Evolutionary conservation across 306 rosid species (phyloP).

Genomic region (Begonia fuchsioides): DNA sequence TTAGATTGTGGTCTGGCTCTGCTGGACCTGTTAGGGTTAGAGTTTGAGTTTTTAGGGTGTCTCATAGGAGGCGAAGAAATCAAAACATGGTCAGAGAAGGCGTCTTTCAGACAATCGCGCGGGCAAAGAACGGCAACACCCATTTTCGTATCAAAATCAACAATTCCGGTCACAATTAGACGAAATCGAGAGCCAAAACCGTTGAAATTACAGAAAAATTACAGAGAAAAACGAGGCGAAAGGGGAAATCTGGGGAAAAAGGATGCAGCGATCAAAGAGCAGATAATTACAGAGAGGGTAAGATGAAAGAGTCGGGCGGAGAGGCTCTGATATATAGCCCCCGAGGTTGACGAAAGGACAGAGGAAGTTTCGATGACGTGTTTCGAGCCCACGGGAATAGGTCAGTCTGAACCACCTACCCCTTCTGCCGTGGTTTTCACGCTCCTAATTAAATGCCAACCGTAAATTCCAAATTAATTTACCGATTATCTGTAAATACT

Average conservation of each 20-base stretch:
- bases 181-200: too few relatives aligned
- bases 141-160: conserved; percentile 7
- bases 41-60: background rate
- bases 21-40: conserved; percentile 5
- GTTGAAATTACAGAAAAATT: background rate
- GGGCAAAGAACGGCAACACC: conserved; percentile 27
- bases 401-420: background rate
- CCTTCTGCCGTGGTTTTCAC: background rate
- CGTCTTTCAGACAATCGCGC: conserved; percentile 11
- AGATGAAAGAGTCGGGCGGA: background rate
- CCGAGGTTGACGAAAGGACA: background rate
- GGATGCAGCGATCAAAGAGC: too few relatives aligned
- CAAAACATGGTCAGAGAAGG: background rate
- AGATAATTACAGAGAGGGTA: too few relatives aligned
- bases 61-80: conserved; percentile 6
- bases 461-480: too few relatives aligned
- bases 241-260: background rate
- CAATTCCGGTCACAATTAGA: too few relatives aligned
- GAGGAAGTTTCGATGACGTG: background rate
- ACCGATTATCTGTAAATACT: too few relatives aligned
- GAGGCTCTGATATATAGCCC: background rate
- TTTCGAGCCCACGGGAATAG: background rate
- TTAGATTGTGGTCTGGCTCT: conserved; percentile 8
- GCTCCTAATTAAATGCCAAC: background rate
- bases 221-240: background rate